Evolutionary conservation across 208 protist genomes (phyloP).

Genomic region (Leptomonas pyrrhocoris): DNA sequence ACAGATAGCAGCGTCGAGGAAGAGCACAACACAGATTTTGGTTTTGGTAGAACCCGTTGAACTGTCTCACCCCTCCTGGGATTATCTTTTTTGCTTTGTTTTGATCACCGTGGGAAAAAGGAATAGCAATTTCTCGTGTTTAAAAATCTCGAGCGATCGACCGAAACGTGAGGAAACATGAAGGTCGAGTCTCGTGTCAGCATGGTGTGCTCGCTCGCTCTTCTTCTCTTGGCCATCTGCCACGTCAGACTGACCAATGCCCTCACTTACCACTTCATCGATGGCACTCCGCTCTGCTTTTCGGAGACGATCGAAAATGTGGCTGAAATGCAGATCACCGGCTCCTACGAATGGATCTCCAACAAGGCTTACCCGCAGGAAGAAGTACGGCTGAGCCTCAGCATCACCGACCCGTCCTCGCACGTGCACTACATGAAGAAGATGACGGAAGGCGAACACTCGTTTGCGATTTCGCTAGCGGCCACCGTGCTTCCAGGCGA

Average conservation of each 20-base stretch:
- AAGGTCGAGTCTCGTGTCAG: neutral
- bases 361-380: neutral
- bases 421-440: slow-evolving; percentile 18
- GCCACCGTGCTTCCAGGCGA: slow-evolving; percentile 8
- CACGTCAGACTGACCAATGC: slow-evolving; percentile 20
- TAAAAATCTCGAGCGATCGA: too few species aligned
- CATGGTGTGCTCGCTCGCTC: neutral
- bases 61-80: too few species aligned
- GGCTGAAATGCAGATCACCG: slow-evolving; percentile 37
- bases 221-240: slow-evolving; percentile 15
- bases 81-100: too few species aligned
- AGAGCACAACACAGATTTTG: too few species aligned
- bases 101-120: too few species aligned
- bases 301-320: slow-evolving; percentile 49
- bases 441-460: slow-evolving; percentile 33
- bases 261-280: slow-evolving; percentile 46
- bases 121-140: too few species aligned
- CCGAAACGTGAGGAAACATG: too few species aligned
- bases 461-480: slow-evolving; percentile 21
- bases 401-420: slow-evolving; percentile 10
- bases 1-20: too few species aligned
- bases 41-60: too few species aligned
- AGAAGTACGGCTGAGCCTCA: slow-evolving; percentile 12
- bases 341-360: slow-evolving; percentile 45
- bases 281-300: slow-evolving; percentile 62